Evolutionary conservation across 1,139 yeast species (phyloP), one percentile per base, ranked within the genome.

Genomic region (Meyerozyma elateridarum): DNA sequence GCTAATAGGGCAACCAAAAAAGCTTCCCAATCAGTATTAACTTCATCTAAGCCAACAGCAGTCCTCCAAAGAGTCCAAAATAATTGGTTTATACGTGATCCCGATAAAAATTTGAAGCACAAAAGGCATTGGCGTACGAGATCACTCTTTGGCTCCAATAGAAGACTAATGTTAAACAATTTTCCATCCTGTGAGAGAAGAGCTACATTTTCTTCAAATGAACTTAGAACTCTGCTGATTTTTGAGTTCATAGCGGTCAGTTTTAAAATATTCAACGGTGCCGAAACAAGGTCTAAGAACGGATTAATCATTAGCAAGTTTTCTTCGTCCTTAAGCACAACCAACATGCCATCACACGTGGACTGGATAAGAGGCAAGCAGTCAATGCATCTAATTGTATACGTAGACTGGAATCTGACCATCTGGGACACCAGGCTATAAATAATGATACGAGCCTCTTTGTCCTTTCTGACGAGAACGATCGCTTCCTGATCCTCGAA

Each of bases 1-100:
- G 77, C 63, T 12, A 79, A 50, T 5, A 82, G 43, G 0, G 83
- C 69, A 1, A 72, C 60, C 0, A 72, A 63, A 44, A 78, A 76
- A 0, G 85, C 76, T 8, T 65, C 65, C 89, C 91, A 82, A 30
- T 83, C 85, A 41, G 68, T 62, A 15, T 52, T 62, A 12, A 51
- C 40, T 3, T 59, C 61, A 22, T 63, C 64, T 11, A 71, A 42
- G 37, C 73, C 58, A 16, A 67, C 51, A 0, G 84, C 76, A 0
- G 80, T 56, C 22, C 83, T 61, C 91, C 93, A 85, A 4, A 73
- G 56, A 38, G 79, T 59, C 74, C 79, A 69, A 20, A 83, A 59
- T 13, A 70, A 66, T 44, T 77, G 81, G 44, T 69, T 71, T 4
- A 76, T 66, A 33, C 69, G 68, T 1, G 81, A 64, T 6, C 83